Evolutionary conservation across 1,284 basidiomycete species (phyloP).

Genomic region (Puccinia brachypodii): DNA sequence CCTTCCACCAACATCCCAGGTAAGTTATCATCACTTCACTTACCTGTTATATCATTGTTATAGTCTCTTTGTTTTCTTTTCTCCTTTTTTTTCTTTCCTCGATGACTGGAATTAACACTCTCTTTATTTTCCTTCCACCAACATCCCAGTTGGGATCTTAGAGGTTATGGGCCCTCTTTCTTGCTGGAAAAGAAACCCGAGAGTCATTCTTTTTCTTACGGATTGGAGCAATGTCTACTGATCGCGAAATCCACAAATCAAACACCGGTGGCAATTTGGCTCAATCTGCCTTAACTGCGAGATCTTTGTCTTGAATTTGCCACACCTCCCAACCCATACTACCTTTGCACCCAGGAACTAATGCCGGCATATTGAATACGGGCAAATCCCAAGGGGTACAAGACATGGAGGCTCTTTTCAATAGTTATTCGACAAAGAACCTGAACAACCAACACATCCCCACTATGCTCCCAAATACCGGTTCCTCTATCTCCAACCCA

Average conservation of each 20-base stretch:
- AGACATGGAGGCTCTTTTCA: not conserved
- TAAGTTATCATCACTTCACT: too few species aligned
- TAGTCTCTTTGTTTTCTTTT: not conserved
- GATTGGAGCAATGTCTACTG: too few species aligned
- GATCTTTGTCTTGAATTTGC: not conserved
- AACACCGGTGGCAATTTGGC: too few species aligned
- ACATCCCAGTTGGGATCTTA: not conserved
- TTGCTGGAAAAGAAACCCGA: not conserved
- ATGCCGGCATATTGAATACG: too few species aligned
- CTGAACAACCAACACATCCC: too few species aligned
- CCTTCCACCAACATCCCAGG: too few species aligned
- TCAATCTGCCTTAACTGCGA: not conserved
- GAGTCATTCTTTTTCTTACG: too few species aligned
- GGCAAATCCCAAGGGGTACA: not conserved
- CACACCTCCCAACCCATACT: not conserved
- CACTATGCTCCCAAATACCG: too few species aligned
- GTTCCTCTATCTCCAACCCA: too few species aligned
- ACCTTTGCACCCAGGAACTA: not conserved
- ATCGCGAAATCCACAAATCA: too few species aligned
- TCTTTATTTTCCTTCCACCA: not conserved
- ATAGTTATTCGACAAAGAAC: too few species aligned
- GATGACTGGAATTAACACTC: not conserved
- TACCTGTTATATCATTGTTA: too few species aligned
- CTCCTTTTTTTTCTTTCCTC: not conserved
- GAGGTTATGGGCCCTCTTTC: not conserved